Percentiles rank a stretch among this genome's conserved stretches.
Conservation (phyloP, 805 yeast species). For the Zygoascus biomembranicola region DNA sequence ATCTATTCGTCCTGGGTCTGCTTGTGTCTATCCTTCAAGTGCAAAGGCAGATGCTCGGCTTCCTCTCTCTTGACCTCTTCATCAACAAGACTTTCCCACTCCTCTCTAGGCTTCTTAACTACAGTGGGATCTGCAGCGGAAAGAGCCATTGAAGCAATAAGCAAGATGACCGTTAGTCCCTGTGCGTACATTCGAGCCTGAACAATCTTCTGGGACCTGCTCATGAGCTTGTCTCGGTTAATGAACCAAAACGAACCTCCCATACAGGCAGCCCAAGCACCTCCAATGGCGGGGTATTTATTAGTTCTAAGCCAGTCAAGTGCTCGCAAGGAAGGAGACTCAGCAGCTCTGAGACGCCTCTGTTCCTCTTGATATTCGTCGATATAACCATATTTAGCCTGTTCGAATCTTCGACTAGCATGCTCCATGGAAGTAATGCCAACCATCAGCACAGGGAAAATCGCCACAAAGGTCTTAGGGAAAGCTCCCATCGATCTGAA, state of each 20-base stretch:
- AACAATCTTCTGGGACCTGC: conserved; percentile 69
- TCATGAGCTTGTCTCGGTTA: conserved; percentile 66
- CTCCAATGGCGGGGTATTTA: conserved; percentile 57
- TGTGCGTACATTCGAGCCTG: conserved; percentile 92
- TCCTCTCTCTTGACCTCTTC: conserved; percentile 33
- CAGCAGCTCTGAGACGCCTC: neutral
- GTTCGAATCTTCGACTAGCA: conserved; percentile 61
- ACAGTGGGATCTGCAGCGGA: conserved; percentile 47
- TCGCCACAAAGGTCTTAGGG: conserved; percentile 49
- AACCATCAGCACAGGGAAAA: conserved; percentile 57
- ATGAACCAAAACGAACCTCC: conserved; percentile 72
- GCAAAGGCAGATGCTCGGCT: conserved; percentile 13
- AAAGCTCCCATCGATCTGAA: conserved; percentile 21
- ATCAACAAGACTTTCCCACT: conserved; percentile 43
- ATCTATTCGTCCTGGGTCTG: neutral
- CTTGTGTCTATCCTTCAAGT: conserved; percentile 7
- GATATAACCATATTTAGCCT: conserved; percentile 45
- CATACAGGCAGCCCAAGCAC: conserved; percentile 73
- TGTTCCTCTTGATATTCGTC: conserved; percentile 35
- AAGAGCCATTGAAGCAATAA: conserved; percentile 51
- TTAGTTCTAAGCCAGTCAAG: conserved; percentile 39
- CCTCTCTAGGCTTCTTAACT: conserved; percentile 30
- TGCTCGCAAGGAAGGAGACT: conserved; percentile 2
- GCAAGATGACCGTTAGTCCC: conserved; percentile 62
- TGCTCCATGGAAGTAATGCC: conserved; percentile 63